Percentiles rank a stretch among this genome's conserved stretches.
These are phyloP conservation scores for Paspalum notatum DNA, from an alignment of 176 grass and related monocot genomes.

Conservation along the genomic window DNA sequence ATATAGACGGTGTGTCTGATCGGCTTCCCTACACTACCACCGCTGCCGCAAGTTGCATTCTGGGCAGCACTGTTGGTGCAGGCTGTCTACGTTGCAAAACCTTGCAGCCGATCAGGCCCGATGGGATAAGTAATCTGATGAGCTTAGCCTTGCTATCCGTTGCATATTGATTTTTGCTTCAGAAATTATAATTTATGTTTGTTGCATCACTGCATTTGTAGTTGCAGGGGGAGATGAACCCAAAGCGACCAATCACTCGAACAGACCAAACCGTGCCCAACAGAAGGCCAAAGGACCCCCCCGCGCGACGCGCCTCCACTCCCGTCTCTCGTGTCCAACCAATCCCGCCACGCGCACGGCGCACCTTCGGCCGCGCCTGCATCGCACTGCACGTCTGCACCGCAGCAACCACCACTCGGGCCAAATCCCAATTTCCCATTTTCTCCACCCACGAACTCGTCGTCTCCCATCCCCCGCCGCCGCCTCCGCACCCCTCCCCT, in stretches of 20 bases:
- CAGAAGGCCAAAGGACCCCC: not conserved
- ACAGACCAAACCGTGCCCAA: not conserved
- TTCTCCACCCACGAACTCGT: conserved; percentile 61
- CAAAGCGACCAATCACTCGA: not conserved
- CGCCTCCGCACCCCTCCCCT: conserved; percentile 26
- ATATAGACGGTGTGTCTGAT: too few relatives aligned
- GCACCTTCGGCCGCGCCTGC: conserved; percentile 23
- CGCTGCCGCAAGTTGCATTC: too few relatives aligned
- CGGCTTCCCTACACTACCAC: too few relatives aligned
- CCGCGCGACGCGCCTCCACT: conserved; percentile 40
- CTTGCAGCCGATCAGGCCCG: too few relatives aligned
- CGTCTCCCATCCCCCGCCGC: conserved; percentile 51
- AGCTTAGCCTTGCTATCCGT: too few relatives aligned
- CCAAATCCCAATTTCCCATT: conserved; percentile 46
- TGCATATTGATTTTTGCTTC: too few relatives aligned
- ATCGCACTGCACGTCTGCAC: not conserved
- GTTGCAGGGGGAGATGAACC: too few relatives aligned
- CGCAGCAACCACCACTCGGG: not conserved
- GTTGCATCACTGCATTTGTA: too few relatives aligned
- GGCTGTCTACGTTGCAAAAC: too few relatives aligned
- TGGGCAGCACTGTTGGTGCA: too few relatives aligned
- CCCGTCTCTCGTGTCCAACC: conserved; percentile 31
- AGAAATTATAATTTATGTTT: too few relatives aligned
- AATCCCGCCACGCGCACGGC: conserved; percentile 18
- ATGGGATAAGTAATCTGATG: too few relatives aligned